These are phyloP conservation scores for Hygrocybe coccinea DNA, from an alignment of 768 basidiomycete species.

Conservation along the genomic window DNA sequence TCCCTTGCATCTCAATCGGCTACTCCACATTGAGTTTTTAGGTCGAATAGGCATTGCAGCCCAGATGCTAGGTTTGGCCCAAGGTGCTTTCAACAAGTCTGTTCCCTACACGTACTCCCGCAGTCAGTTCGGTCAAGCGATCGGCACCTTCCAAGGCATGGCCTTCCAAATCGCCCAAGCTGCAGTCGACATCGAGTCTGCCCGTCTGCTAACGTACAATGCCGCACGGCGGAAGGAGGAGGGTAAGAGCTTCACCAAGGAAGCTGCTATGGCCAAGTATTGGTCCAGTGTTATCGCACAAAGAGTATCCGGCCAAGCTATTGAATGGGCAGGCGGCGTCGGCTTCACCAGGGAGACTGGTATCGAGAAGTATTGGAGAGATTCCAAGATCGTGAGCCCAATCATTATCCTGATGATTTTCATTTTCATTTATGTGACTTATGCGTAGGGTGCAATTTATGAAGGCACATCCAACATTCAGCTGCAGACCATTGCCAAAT, in stretches of 20 bases:
- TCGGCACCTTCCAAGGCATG: slow-evolving; percentile 96
- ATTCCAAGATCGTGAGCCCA: slow-evolving; percentile 83
- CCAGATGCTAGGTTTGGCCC: slow-evolving; percentile 97
- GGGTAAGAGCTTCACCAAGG: slow-evolving; percentile 77
- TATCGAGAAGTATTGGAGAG: slow-evolving; percentile 94
- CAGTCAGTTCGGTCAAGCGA: slow-evolving; percentile 87
- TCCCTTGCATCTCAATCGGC: not conserved
- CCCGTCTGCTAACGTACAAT: slow-evolving; percentile 90
- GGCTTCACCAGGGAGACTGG: slow-evolving; percentile 93
- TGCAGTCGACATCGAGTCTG: slow-evolving; percentile 84
- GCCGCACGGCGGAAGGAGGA: slow-evolving; percentile 94
- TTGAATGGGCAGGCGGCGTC: slow-evolving; percentile 94
- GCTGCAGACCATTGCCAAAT: slow-evolving; percentile 90
- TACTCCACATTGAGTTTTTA: slow-evolving; percentile 15
- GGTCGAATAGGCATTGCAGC: slow-evolving; percentile 96
- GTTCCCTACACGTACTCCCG: slow-evolving; percentile 95
- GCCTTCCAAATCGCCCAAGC: slow-evolving; percentile 90
- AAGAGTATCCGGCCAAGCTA: slow-evolving; percentile 79
- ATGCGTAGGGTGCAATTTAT: slow-evolving; percentile 73
- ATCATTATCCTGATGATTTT: not conserved
- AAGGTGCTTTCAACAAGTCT: slow-evolving; percentile 92
- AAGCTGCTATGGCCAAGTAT: slow-evolving; percentile 98
- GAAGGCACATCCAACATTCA: slow-evolving; percentile 99
- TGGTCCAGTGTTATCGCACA: slow-evolving; percentile 87
- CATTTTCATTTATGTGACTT: not conserved